Conservation (phyloP, 108 stramenopile species). For the Conticribra weissflogii region DNA sequence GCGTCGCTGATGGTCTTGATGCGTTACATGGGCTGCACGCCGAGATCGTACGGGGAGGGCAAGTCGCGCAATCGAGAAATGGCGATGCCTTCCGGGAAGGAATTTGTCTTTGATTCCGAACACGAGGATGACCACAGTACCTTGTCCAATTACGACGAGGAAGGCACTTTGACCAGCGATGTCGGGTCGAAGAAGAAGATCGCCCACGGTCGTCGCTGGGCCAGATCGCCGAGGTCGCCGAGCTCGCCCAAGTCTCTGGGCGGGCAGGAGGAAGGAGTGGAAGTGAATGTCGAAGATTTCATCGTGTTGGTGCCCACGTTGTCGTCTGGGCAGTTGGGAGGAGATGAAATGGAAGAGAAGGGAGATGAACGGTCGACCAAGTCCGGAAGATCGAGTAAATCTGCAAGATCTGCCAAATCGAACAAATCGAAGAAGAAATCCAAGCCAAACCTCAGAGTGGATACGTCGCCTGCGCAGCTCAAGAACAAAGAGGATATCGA, state of each 20-base stretch:
- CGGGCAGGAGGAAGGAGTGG: constrained; percentile 18
- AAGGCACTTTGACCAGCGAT: constrained; percentile 9
- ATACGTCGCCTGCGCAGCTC: neutral
- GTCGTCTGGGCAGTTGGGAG: neutral
- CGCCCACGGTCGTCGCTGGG: too few relatives aligned
- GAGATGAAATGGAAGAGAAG: too few relatives aligned
- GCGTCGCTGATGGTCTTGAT: constrained; percentile 45
- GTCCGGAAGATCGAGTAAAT: neutral
- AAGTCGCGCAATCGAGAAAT: neutral
- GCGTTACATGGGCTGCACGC: constrained; percentile 51
- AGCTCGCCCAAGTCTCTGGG: too few relatives aligned
- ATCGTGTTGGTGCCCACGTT: neutral
- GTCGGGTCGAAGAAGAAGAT: neutral
- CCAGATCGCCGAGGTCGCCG: too few relatives aligned
- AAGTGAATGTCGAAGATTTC: constrained; percentile 11
- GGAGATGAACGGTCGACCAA: neutral
- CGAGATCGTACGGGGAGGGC: constrained; percentile 15
- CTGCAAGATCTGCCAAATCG: too few relatives aligned
- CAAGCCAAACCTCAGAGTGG: neutral
- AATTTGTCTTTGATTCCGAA: constrained; percentile 17
- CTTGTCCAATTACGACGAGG: too few relatives aligned
- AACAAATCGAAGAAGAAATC: too few relatives aligned
- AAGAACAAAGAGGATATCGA: neutral
- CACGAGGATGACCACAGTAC: constrained; percentile 8
- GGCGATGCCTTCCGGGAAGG: constrained; percentile 7